phyloP scores from a whole-genome alignment of 2,329 filamentous ascomycete species.

The Sodiomyces alkalinus region DNA sequence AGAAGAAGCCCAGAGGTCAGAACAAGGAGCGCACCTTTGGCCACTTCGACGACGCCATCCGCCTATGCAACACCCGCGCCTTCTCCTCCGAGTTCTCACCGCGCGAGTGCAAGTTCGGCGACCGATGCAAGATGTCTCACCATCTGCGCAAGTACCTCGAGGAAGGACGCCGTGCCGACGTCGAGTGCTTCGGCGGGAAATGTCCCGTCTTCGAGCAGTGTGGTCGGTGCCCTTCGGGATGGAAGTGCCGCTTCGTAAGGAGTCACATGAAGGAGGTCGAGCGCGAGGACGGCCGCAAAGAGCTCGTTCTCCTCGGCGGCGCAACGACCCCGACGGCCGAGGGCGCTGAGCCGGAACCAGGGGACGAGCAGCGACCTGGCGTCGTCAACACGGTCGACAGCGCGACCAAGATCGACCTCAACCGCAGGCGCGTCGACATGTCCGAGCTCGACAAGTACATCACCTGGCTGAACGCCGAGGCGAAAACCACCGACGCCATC shows the following conservation, averaged over 20 bases:
- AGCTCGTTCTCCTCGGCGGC: slow-evolving; percentile 54
- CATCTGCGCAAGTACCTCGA: slow-evolving; percentile 73
- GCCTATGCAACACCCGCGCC: slow-evolving; percentile 61
- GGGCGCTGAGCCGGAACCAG: slow-evolving; percentile 17
- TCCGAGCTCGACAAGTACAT: slow-evolving; percentile 63
- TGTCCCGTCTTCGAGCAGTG: slow-evolving; percentile 70
- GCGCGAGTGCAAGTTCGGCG: slow-evolving; percentile 58
- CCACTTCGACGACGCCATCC: slow-evolving; percentile 59
- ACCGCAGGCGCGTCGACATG: slow-evolving; percentile 54
- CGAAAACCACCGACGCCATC: slow-evolving; percentile 20
- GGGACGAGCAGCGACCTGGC: slow-evolving; percentile 38
- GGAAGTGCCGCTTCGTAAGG: slow-evolving; percentile 84
- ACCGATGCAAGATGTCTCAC: slow-evolving; percentile 69
- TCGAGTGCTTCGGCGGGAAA: slow-evolving; percentile 58
- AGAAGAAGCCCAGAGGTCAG: slow-evolving; percentile 44
- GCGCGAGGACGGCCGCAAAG: slow-evolving; percentile 64
- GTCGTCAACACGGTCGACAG: slow-evolving; percentile 62
- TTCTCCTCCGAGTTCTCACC: slow-evolving; percentile 71
- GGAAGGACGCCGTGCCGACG: slow-evolving; percentile 66
- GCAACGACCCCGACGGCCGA: slow-evolving; percentile 20
- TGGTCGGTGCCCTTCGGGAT: slow-evolving; percentile 69
- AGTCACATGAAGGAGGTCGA: slow-evolving; percentile 77
- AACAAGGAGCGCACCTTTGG: slow-evolving; percentile 77
- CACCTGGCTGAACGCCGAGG: slow-evolving; percentile 59
- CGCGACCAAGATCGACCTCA: slow-evolving; percentile 58